Evolutionary conservation across 2,329 filamentous ascomycete species (phyloP), one percentile per base, ranked within the genome.

Genomic region (Metarhizium robertsii): DNA sequence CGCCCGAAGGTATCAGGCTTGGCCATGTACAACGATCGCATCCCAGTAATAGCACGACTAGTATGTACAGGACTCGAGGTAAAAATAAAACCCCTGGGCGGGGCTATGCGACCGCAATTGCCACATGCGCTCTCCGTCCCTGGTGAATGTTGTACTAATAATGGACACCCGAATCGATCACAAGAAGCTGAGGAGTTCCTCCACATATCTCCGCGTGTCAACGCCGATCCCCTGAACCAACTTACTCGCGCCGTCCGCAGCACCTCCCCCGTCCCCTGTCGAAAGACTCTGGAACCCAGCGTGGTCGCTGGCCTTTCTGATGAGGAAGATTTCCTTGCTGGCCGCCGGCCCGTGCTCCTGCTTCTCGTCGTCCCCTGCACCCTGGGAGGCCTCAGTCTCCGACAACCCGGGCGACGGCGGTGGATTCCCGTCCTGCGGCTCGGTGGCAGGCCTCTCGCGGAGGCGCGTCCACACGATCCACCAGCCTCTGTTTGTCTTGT

Each of bases 131-230:
- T 8, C 6, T 1, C 32, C 32, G 7, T 11, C 32, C 32, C 32
- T 11, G 7, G 7, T 34, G 32, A 34, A 10, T 2, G 32, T 11
- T 7, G 6, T 7, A 11, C 32, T 11, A 40, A 40, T 11, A 40
- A 11, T 16, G 4, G 38, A 16, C 11, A 6, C 42, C 7, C 34
- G 20, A 11, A 20, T 36, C 20, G 34, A 3, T 60, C 57, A 72
- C 36, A 73, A 57, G 64, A 90, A 67, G 64, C 78, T 88, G 67
- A 91, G 71, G 55, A 92, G 66, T 1, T 83, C 84, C 67, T 91
- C 87, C 4, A 91, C 82, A 68, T 91, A 91, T 65, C 79, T 80
- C 67, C 84, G 79, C 34, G 87, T 89, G 73, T 92, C 88, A 38
- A 91, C 78, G 0, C 88, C 88, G 59, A 92, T 89, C 0, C 87